phyloP scores from a whole-genome alignment of 177 flowering plant genomes.

The Vitis hybrid region DNA sequence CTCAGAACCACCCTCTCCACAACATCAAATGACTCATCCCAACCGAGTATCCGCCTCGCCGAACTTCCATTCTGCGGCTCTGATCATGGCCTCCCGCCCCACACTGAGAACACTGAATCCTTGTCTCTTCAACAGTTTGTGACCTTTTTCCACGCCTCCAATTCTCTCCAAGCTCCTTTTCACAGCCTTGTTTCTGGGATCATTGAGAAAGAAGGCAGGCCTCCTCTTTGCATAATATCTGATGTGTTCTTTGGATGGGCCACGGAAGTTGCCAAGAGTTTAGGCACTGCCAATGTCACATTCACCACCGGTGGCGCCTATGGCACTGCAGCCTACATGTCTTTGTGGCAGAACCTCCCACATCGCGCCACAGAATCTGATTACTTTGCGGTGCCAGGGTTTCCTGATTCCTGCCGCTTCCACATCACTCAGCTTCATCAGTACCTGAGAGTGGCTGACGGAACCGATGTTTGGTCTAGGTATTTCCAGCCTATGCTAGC shows the following conservation, averaged over 20 bases:
- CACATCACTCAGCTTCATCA: constrained; percentile 34
- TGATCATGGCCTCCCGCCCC: constrained; percentile 46
- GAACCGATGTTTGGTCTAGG: constrained; percentile 39
- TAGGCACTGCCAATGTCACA: constrained; percentile 21
- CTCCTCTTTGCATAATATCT: constrained; percentile 48
- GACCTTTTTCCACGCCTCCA: constrained; percentile 25
- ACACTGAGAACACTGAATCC: constrained; percentile 49
- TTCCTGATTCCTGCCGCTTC: constrained; percentile 36
- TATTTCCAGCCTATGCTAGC: constrained; percentile 38
- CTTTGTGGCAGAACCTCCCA: constrained; percentile 60
- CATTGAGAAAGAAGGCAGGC: constrained; percentile 23
- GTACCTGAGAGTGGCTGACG: constrained; percentile 40
- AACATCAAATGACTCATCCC: neutral
- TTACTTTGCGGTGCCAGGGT: constrained; percentile 46
- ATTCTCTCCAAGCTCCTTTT: constrained; percentile 34
- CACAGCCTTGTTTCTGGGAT: constrained; percentile 21
- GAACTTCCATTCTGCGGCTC: constrained; percentile 40
- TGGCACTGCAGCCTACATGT: constrained; percentile 42
- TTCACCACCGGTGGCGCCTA: constrained; percentile 54
- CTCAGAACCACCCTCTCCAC: constrained; percentile 29
- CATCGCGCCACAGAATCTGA: constrained; percentile 31
- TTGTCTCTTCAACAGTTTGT: constrained; percentile 24
- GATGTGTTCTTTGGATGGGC: constrained; percentile 63
- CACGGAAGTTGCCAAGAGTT: constrained; percentile 31
- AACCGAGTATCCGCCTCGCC: constrained; percentile 19